Conservation (phyloP, 2,329 filamentous ascomycete species). For the Corynespora cassiicola region DNA sequence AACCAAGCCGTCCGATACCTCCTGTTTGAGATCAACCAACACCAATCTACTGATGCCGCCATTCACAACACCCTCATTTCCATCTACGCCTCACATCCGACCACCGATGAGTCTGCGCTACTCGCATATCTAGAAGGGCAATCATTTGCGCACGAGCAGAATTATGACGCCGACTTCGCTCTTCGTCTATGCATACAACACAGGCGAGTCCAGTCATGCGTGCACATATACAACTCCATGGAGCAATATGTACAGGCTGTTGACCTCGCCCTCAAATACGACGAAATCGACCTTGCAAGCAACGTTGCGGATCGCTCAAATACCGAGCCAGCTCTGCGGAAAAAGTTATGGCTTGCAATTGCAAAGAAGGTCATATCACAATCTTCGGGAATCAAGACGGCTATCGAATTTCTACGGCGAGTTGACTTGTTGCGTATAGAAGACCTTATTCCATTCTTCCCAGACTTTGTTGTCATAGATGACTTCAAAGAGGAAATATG, state of each 20-base stretch:
- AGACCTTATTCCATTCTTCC: constrained; percentile 97
- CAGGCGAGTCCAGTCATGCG: constrained; percentile 88
- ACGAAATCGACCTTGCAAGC: constrained; percentile 87
- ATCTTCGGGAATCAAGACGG: constrained; percentile 80
- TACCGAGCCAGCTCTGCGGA: constrained; percentile 79
- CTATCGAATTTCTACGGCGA: constrained; percentile 90
- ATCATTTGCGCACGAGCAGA: constrained; percentile 73
- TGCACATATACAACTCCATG: constrained; percentile 98
- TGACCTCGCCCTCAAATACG: constrained; percentile 86
- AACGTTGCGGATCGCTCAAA: constrained; percentile 87
- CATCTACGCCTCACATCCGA: constrained; percentile 87
- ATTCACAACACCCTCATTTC: constrained; percentile 97
- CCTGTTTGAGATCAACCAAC: constrained; percentile 88
- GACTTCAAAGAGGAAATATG: constrained; percentile 99
- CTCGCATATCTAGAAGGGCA: constrained; percentile 91
- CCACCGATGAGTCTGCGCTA: constrained; percentile 82
- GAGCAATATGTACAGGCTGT: constrained; percentile 92
- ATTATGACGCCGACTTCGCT: constrained; percentile 95
- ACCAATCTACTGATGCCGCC: constrained; percentile 79
- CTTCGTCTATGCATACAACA: constrained; percentile 94
- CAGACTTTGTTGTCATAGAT: constrained; percentile 97
- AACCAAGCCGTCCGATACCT: constrained; percentile 96
- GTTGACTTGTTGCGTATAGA: constrained; percentile 94
- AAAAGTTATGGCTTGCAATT: constrained; percentile 94
- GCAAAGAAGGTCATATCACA: constrained; percentile 92